Evolutionary conservation across 2,329 filamentous ascomycete genomes (phyloP).

Genomic region (Leptographium galeiforme): DNA sequence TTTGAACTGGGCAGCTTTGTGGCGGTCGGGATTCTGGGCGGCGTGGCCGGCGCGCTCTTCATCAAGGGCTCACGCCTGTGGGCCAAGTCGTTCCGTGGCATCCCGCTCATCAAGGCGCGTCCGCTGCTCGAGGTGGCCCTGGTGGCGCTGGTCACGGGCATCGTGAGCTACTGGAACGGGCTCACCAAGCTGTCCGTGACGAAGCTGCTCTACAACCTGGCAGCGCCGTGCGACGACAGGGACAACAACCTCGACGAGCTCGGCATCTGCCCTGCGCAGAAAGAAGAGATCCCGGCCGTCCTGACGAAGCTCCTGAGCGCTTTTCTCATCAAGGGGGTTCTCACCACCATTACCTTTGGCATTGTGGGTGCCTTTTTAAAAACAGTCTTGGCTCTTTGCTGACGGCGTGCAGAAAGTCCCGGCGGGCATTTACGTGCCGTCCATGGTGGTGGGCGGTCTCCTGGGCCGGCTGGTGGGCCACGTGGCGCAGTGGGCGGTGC

Average conservation of each 20-base stretch:
- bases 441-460: conserved; percentile 93
- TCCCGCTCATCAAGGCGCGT: conserved; percentile 64
- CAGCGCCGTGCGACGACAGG: conserved; percentile 70
- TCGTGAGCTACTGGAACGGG: conserved; percentile 86
- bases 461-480: conserved; percentile 84
- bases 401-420: conserved; percentile 56
- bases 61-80: conserved; percentile 90
- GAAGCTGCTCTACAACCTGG: conserved; percentile 79
- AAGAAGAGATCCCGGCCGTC: conserved; percentile 67
- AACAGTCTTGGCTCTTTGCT: neutral
- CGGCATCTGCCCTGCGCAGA: conserved; percentile 62
- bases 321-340: conserved; percentile 76
- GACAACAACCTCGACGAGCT: conserved; percentile 47
- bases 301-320: conserved; percentile 60
- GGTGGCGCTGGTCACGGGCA: conserved; percentile 71
- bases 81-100: conserved; percentile 78
- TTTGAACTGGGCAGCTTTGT: conserved; percentile 84
- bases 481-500: conserved; percentile 65
- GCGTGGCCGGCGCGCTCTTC: conserved; percentile 75
- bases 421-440: conserved; percentile 93
- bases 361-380: no score
- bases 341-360: conserved; percentile 87
- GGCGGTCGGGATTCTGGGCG: conserved; percentile 73
- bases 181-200: conserved; percentile 83
- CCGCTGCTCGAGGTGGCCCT: conserved; percentile 80